These are phyloP conservation scores for Sinapis alba DNA, from an alignment of 441 rosid genomes.

Conservation along the genomic window DNA sequence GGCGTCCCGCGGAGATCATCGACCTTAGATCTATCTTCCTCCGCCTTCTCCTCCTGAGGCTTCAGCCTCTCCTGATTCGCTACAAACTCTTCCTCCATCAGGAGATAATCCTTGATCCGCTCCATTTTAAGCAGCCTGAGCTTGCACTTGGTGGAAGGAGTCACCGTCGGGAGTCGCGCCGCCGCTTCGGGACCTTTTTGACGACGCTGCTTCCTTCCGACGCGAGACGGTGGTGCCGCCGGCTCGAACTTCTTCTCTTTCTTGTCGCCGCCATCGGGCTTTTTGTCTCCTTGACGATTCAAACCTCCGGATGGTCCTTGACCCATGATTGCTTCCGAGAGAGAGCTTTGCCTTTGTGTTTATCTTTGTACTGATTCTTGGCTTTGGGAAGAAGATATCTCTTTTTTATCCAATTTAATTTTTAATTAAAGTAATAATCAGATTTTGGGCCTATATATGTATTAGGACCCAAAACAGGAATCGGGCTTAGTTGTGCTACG, in stretches of 20 bases:
- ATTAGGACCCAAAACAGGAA: neutral
- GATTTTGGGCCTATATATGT: neutral
- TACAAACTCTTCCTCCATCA: slow-evolving; percentile 99
- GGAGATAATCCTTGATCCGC: slow-evolving; percentile 83
- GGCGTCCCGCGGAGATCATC: slow-evolving; percentile 95
- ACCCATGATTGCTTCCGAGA: slow-evolving; percentile 47
- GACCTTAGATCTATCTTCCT: slow-evolving; percentile 93
- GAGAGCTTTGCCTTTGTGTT: neutral
- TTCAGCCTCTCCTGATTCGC: slow-evolving; percentile 85
- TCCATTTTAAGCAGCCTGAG: slow-evolving; percentile 81
- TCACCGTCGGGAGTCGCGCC: slow-evolving; percentile 83
- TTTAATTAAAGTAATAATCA: neutral
- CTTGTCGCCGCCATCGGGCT: slow-evolving; percentile 60
- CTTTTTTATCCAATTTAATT: neutral
- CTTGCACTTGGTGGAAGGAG: slow-evolving; percentile 84
- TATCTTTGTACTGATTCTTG: slow-evolving; percentile 20
- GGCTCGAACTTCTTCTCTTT: slow-evolving; percentile 81
- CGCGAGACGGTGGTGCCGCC: slow-evolving; percentile 88
- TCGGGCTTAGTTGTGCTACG: neutral
- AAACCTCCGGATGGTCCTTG: slow-evolving; percentile 72
- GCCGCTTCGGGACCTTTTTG: slow-evolving; percentile 96
- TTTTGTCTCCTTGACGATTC: slow-evolving; percentile 60
- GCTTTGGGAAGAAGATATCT: slow-evolving; percentile 44
- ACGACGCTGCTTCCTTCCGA: slow-evolving; percentile 85
- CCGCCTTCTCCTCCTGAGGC: slow-evolving; percentile 98